Conservation (phyloP, 345 rosid species). For the Citrus inodora region DNA sequence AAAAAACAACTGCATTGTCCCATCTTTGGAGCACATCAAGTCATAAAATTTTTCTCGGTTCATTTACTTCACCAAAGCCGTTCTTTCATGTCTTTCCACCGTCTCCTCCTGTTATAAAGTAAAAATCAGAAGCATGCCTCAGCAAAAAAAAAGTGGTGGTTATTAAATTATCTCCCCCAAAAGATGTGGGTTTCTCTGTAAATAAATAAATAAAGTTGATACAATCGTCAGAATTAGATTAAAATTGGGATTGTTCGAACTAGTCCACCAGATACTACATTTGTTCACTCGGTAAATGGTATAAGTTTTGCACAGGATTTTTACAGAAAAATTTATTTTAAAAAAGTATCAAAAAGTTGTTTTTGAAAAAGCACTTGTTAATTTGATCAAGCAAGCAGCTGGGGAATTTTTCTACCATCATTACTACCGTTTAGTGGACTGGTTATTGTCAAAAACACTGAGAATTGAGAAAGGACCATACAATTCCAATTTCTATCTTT, state of each 20-base stretch:
- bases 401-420: too few species aligned
- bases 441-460: not conserved
- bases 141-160: too few species aligned
- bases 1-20: constrained; percentile 12
- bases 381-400: too few species aligned
- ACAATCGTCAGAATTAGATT: not conserved
- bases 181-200: not conserved
- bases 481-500: too few species aligned
- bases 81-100: constrained; percentile 65
- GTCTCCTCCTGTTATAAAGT: constrained; percentile 61
- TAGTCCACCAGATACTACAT: too few species aligned
- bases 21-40: constrained; percentile 17
- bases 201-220: not conserved
- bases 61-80: constrained; percentile 33
- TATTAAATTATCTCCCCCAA: not conserved
- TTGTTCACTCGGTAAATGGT: not conserved
- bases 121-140: not conserved
- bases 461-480: not conserved
- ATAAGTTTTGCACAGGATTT: not conserved
- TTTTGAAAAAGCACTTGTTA: not conserved
- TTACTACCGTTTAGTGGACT: too few species aligned
- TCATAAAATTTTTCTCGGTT: not conserved
- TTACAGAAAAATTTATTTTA: not conserved
- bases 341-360: too few species aligned
- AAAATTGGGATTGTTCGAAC: too few species aligned